Conservation (phyloP, 192 early-diverging fungal genomes). For the Coemansia sp. region DNA sequence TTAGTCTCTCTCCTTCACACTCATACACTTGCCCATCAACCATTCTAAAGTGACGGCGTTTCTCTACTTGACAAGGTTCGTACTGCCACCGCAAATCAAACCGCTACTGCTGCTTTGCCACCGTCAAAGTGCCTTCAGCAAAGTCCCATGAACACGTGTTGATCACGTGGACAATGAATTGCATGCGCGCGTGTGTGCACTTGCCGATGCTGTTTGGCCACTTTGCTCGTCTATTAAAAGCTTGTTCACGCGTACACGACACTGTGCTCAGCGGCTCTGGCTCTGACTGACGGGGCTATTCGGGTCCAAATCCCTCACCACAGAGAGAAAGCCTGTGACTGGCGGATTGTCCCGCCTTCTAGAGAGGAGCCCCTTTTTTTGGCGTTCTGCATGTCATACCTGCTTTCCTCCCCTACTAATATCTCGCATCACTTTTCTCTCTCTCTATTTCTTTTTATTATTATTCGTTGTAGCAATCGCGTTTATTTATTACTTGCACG, state of each 20-base stretch:
- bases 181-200: neutral
- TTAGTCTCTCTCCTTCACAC: neutral
- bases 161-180: neutral
- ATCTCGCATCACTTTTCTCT: neutral
- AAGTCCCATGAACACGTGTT: neutral
- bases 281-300: neutral
- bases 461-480: slow-evolving; percentile 24
- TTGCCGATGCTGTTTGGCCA: slow-evolving; percentile 4
- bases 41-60: neutral
- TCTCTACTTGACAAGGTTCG: neutral
- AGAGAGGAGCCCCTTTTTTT: neutral
- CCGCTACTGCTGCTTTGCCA: slow-evolving; percentile 9
- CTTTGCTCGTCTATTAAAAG: neutral
- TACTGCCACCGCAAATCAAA: neutral
- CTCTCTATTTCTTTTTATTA: neutral
- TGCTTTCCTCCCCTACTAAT: neutral
- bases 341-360: neutral
- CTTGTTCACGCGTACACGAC: neutral
- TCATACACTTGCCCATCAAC: neutral
- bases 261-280: neutral
- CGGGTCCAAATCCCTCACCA: neutral
- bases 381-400: neutral
- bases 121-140: neutral
- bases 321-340: neutral
- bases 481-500: slow-evolving; percentile 2